Evolutionary conservation across 768 basidiomycete species (phyloP), one percentile per base, ranked within the genome.

Genomic region (Fibroporia radiculosa): DNA sequence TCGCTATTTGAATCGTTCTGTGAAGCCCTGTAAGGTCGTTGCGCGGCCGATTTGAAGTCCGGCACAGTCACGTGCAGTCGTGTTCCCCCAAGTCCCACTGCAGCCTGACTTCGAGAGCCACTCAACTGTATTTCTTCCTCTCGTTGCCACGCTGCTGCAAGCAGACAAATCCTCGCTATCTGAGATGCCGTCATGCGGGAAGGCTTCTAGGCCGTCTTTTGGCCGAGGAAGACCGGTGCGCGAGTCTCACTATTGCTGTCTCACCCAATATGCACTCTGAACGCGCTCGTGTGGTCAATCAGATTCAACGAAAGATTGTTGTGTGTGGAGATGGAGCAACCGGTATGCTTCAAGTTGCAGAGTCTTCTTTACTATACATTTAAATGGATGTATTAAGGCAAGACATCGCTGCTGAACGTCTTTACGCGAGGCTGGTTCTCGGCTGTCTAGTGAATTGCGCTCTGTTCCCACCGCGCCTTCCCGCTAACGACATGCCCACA

Each of bases 281-380:
- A 13, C 19, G 37, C 42, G 35, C n/a, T 18, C 22, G 35, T 13
- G 20, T 13, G 14, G 12, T 42, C 32, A 18, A 36, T 6, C 53
- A 74, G 72, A 53, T 75, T 38, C 74, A 73, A 58, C 67, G 76
- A 42, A 82, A 84, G 65, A 68, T 89, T 29, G 86, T 93, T 22
- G 93, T 98, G n/a, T 84, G 93, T 50, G 93, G 93, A 28, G 93
- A 98, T 65, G 93, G 93, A 54, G 93, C 93, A 43, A 93, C 88
- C 57, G 93, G 93, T 86, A 58, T 47, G 76, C 63, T 20, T 31
- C 20, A n/a, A 8, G n/a, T 23, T 40, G 39, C n/a, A 26, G 23
- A 6, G 7, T 28, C 16, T 55, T 56, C 33, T 31, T 44, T n/a
- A n/a, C n/a, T n/a, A n/a, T n/a, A n/a, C n/a, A n/a, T n/a, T n/a